Conservation (phyloP, 306 rosid genomes). For the Dryas drummondii region DNA sequence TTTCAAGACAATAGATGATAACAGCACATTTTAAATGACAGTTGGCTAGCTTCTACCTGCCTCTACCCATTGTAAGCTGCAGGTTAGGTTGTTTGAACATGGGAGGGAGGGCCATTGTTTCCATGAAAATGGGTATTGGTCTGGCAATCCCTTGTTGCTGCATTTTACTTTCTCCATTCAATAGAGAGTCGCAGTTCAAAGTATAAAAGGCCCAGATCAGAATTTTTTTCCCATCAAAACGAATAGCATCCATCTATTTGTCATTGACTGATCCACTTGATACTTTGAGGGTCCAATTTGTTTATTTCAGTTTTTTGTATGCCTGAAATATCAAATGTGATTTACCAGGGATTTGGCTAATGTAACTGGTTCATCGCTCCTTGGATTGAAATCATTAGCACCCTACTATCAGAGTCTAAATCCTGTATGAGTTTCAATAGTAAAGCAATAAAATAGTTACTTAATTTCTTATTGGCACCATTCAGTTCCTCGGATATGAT, state of each 20-base stretch:
- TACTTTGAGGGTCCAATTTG: neutral
- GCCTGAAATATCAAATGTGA: neutral
- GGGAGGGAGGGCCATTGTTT: neutral
- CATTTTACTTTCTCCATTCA: neutral
- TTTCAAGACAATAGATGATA: too few species aligned
- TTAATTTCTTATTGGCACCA: neutral
- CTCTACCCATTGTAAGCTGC: neutral
- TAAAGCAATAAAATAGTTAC: neutral
- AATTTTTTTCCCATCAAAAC: neutral
- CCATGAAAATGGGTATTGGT: too few species aligned
- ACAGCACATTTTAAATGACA: too few species aligned
- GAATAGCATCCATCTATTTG: neutral
- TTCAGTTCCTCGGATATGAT: slow-evolving; percentile 12
- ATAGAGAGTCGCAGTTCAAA: neutral
- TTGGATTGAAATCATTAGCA: neutral
- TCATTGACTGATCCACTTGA: neutral
- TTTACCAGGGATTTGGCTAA: neutral
- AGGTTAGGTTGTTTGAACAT: neutral
- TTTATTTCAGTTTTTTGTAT: neutral
- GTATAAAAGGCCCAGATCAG: neutral
- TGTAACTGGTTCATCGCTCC: neutral
- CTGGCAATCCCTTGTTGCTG: neutral
- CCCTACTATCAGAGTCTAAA: neutral
- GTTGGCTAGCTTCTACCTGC: too few species aligned
- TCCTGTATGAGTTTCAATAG: neutral